These are phyloP conservation scores for Cystobasidiopsis lactophilus DNA, from an alignment of 768 basidiomycete genomes.

Conservation along the genomic window DNA sequence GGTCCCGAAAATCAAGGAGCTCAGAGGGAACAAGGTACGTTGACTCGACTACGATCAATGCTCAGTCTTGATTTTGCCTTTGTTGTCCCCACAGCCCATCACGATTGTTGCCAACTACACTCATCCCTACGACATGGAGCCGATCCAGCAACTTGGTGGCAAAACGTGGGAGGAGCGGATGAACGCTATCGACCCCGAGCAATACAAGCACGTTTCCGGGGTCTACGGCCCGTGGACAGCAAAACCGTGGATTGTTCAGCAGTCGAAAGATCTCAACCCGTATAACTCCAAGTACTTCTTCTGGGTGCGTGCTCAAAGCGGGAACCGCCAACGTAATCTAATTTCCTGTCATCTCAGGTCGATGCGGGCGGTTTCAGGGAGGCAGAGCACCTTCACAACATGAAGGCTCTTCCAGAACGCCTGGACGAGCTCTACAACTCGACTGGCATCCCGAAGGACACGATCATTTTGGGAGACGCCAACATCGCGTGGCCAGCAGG, in stretches of 20 bases:
- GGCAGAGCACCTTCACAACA: conserved; percentile 6
- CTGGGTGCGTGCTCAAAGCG: conserved; percentile 17
- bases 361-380: conserved; percentile 17
- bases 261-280: conserved; percentile 11
- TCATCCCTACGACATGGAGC: conserved; percentile 14
- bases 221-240: conserved; percentile 19
- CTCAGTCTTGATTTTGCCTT: neutral
- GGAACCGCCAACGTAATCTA: too few relatives aligned
- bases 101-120: conserved; percentile 12
- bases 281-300: conserved; percentile 16
- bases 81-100: conserved; percentile 3
- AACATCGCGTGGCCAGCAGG: conserved; percentile 8
- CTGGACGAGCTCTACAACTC: conserved; percentile 9
- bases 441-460: conserved; percentile 11
- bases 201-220: conserved; percentile 13
- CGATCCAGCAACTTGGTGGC: conserved; percentile 13
- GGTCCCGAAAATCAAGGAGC: conserved; percentile 2
- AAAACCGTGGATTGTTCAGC: conserved; percentile 18
- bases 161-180: conserved; percentile 10
- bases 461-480: conserved; percentile 14
- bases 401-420: conserved; percentile 5
- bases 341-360: conserved; percentile 2
- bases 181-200: conserved; percentile 16
- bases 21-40: conserved; percentile 15
- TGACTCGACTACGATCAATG: neutral